Percentiles rank a stretch among this genome's conserved stretches.
Conservation (phyloP, 2,329 filamentous ascomycete genomes). For the Mariannaea sp. region DNA sequence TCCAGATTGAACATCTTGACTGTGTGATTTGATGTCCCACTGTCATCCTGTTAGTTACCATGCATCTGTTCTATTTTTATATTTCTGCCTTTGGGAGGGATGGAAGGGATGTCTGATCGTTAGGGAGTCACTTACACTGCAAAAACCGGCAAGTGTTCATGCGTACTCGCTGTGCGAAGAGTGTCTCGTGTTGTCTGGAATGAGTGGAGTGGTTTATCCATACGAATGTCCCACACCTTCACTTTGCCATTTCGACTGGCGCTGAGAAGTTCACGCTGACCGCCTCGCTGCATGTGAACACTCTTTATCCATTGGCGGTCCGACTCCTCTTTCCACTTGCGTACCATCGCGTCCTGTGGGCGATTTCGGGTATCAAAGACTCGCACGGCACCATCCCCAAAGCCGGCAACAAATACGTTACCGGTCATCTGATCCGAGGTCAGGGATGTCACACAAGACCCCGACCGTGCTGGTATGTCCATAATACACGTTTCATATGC, state of each 20-base stretch:
- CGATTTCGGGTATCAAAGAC: conserved; percentile 90
- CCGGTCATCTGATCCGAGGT: conserved; percentile 98
- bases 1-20: conserved; percentile 94
- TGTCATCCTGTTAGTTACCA: conserved; percentile 47
- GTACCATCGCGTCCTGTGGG: conserved; percentile 89
- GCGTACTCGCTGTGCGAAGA: conserved; percentile 84
- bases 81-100: no score
- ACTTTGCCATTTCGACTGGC: conserved; percentile 93
- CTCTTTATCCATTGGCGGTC: conserved; percentile 91
- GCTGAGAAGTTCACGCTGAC: conserved; percentile 86
- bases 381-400: conserved; percentile 91
- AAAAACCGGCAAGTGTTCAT: conserved; percentile 96
- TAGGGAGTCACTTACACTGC: conserved; percentile 69
- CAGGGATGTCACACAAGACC: conserved; percentile 92
- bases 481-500: conserved; percentile 89
- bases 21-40: conserved; percentile 83
- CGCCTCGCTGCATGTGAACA: conserved; percentile 95
- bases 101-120: background rate
- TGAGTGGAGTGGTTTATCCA: conserved; percentile 75
- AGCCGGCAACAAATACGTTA: conserved; percentile 93
- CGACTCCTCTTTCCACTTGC: conserved; percentile 91
- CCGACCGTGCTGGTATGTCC: conserved; percentile 93
- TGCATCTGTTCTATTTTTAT: conserved; percentile 1
- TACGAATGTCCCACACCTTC: conserved; percentile 93
- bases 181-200: conserved; percentile 78